These are phyloP conservation scores for Scedosporium boydii DNA, from an alignment of 2,329 filamentous ascomycete species.

Conservation along the genomic window DNA sequence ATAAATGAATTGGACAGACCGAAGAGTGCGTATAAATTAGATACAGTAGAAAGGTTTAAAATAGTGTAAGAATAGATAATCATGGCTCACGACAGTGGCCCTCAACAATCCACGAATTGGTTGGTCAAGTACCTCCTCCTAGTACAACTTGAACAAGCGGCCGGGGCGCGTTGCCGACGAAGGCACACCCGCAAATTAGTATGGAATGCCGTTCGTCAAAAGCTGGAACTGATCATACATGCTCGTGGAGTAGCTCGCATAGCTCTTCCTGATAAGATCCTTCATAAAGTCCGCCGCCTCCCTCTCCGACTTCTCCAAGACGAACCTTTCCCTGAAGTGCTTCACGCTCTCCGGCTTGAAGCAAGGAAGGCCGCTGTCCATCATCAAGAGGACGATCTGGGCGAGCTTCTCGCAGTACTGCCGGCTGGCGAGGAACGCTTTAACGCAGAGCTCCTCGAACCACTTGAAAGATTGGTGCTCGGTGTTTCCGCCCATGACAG, in stretches of 20 bases:
- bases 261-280: conserved; percentile 80
- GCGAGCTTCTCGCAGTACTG: conserved; percentile 82
- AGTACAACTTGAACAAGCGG: no score
- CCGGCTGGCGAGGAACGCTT: conserved; percentile 82
- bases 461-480: conserved; percentile 83
- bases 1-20: background rate
- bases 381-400: conserved; percentile 88
- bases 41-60: no score
- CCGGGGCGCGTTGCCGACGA: no score
- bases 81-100: no score
- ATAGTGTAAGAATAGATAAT: no score
- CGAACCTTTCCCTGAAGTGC: conserved; percentile 88
- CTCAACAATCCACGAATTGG: no score
- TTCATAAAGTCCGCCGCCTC: conserved; percentile 94
- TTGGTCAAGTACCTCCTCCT: no score
- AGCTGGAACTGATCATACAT: conserved; percentile 98
- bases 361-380: conserved; percentile 90
- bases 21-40: no score
- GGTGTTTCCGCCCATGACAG: conserved; percentile 90
- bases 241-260: conserved; percentile 82
- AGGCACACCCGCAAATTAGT: conserved; percentile 35
- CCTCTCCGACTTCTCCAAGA: conserved; percentile 80
- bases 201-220: conserved; percentile 94
- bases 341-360: conserved; percentile 94
- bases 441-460: conserved; percentile 95